Evolutionary conservation across 164 flowering plant species (phyloP).

Genomic region (Houttuynia cordata): DNA sequence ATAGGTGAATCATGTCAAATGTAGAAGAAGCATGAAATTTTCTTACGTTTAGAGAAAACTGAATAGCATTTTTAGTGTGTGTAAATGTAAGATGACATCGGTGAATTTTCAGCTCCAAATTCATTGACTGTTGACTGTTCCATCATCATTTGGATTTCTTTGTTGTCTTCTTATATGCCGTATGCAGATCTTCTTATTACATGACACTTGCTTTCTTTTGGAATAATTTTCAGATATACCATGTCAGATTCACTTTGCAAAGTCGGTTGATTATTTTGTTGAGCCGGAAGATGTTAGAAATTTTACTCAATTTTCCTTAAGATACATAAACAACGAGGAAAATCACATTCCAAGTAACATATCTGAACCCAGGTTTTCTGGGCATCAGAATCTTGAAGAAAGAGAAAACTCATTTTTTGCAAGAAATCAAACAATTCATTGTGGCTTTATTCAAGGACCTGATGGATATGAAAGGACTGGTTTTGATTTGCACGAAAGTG

Average conservation of each 20-base stretch:
- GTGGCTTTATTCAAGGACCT: slow-evolving; percentile 82
- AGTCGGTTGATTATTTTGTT: slow-evolving; percentile 38
- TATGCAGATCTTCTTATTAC: background rate
- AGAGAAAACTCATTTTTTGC: slow-evolving; percentile 75
- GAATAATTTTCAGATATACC: slow-evolving; percentile 46
- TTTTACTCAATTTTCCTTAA: slow-evolving; percentile 43
- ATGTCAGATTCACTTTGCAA: slow-evolving; percentile 46
- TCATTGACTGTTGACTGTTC: background rate
- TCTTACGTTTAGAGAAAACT: too few relatives aligned
- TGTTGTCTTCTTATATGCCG: background rate
- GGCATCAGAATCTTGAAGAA: slow-evolving; percentile 79
- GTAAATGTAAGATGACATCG: background rate
- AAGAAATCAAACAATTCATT: slow-evolving; percentile 65
- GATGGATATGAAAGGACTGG: slow-evolving; percentile 55
- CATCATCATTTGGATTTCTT: background rate
- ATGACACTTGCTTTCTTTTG: background rate
- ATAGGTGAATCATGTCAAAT: too few relatives aligned
- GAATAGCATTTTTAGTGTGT: too few relatives aligned
- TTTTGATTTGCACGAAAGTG: slow-evolving; percentile 61
- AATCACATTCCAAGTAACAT: slow-evolving; percentile 10
- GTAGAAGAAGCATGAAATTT: too few relatives aligned
- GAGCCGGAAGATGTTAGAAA: slow-evolving; percentile 50
- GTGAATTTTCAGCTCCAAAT: background rate
- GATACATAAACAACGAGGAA: slow-evolving; percentile 48
- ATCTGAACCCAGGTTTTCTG: slow-evolving; percentile 66